phyloP scores from a whole-genome alignment of 2,329 filamentous ascomycete genomes.

The Rutstroemia sp. region DNA sequence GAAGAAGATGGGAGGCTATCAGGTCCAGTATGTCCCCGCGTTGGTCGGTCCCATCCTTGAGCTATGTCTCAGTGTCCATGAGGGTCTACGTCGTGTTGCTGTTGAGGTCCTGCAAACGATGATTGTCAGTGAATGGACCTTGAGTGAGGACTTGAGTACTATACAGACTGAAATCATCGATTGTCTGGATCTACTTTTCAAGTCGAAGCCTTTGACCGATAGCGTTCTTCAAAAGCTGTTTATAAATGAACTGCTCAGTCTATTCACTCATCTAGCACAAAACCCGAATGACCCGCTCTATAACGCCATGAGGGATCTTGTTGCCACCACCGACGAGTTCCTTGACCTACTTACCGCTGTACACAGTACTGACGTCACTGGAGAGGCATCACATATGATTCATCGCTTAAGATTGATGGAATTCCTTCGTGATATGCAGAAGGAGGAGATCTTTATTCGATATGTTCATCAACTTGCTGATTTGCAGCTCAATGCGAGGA shows the following conservation, averaged over 20 bases:
- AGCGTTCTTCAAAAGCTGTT: constrained; percentile 90
- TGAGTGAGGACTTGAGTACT: constrained; percentile 84
- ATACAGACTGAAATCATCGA: constrained; percentile 97
- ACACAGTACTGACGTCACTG: constrained; percentile 65
- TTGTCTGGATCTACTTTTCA: constrained; percentile 83
- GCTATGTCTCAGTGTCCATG: constrained; percentile 90
- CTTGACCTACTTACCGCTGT: constrained; percentile 86
- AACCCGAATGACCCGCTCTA: constrained; percentile 67
- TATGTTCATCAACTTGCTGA: constrained; percentile 88
- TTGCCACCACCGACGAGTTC: constrained; percentile 81
- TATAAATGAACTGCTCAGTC: constrained; percentile 72
- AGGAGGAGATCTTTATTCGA: constrained; percentile 91
- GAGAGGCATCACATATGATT: constrained; percentile 75
- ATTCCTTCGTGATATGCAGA: constrained; percentile 92
- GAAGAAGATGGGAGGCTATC: constrained; percentile 85
- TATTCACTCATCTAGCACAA: constrained; percentile 66
- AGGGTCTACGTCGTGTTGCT: constrained; percentile 80
- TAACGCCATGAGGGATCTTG: constrained; percentile 66
- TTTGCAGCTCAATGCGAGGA: constrained; percentile 67
- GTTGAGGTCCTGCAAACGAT: constrained; percentile 94
- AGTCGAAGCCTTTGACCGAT: constrained; percentile 79
- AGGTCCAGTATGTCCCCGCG: constrained; percentile 94
- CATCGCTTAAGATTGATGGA: constrained; percentile 90
- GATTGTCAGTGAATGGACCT: constrained; percentile 96
- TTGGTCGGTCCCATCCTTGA: constrained; percentile 88